Conservation (phyloP, 2,329 filamentous ascomycete genomes). For the Botryotinia convoluta region DNA sequence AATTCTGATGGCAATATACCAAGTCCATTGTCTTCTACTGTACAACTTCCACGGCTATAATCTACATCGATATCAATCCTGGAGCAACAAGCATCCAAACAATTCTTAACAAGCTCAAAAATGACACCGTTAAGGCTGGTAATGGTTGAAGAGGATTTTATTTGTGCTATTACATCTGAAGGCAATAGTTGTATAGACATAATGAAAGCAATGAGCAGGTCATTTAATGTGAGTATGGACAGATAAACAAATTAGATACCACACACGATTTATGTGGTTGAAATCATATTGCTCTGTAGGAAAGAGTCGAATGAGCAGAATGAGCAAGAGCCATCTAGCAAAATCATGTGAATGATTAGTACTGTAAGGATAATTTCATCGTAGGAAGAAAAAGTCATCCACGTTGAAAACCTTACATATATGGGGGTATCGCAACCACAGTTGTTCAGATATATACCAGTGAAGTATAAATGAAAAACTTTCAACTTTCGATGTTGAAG, state of each 20-base stretch:
- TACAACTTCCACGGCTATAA: slow-evolving; percentile 71
- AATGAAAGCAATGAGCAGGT: background rate
- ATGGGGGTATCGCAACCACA: background rate
- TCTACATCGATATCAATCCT: slow-evolving; percentile 71
- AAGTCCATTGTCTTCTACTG: slow-evolving; percentile 77
- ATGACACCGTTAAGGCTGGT: slow-evolving; percentile 70
- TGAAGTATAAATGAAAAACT: background rate
- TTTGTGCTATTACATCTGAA: slow-evolving; percentile 67
- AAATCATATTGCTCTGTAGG: background rate
- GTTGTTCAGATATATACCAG: background rate
- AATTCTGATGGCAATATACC: slow-evolving; percentile 79
- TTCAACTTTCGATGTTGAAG: background rate
- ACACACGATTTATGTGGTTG: background rate
- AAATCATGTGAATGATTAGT: background rate
- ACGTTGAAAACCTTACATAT: background rate
- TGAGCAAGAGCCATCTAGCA: slow-evolving; percentile 16
- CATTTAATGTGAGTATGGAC: too few relatives aligned
- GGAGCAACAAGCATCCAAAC: slow-evolving; percentile 73
- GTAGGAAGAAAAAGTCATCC: background rate
- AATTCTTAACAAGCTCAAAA: slow-evolving; percentile 74
- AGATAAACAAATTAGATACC: background rate
- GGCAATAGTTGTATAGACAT: slow-evolving; percentile 68
- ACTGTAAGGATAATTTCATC: background rate
- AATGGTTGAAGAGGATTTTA: slow-evolving; percentile 82
- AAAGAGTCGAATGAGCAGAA: slow-evolving; percentile 2